phyloP scores from a whole-genome alignment of 2,329 filamentous ascomycete species.

The Aspergillus quadrilineatus region DNA sequence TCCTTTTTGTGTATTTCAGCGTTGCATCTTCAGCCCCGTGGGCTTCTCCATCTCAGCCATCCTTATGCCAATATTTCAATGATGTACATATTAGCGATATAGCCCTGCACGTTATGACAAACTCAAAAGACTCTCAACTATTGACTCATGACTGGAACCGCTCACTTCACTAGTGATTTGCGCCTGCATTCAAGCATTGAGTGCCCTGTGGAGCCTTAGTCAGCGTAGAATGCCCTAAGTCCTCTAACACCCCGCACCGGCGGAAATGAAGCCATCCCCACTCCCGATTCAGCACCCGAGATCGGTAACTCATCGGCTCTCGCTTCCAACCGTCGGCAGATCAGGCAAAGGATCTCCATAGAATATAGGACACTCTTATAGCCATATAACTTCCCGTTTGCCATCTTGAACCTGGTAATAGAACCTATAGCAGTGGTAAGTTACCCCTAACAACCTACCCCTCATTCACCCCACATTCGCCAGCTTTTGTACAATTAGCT shows the following conservation, averaged over 20 bases:
- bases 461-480: neutral
- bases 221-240: neutral
- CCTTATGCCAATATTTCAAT: neutral
- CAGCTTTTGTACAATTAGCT: neutral
- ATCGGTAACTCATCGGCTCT: slow-evolving; percentile 23
- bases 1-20: neutral
- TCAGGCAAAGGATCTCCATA: slow-evolving; percentile 1
- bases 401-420: too few species aligned
- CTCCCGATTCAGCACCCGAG: slow-evolving; percentile 7
- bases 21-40: neutral
- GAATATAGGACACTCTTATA: neutral
- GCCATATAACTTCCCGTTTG: neutral
- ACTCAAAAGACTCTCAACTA: neutral
- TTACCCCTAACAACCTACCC: neutral
- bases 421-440: neutral
- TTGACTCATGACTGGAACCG: too few species aligned
- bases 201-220: neutral
- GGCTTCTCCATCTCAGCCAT: neutral
- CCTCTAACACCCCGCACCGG: neutral
- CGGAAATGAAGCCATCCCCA: neutral
- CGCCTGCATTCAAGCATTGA: too few species aligned
- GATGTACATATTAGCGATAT: slow-evolving; percentile 7
- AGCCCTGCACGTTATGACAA: neutral
- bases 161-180: too few species aligned
- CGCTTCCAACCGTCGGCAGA: slow-evolving; percentile 24